A percentile compares a stretch with the other conserved stretches of the same genome.
phyloP scores from a whole-genome alignment of 2,329 filamentous ascomycete species.

The Hypomyces rosellus region DNA sequence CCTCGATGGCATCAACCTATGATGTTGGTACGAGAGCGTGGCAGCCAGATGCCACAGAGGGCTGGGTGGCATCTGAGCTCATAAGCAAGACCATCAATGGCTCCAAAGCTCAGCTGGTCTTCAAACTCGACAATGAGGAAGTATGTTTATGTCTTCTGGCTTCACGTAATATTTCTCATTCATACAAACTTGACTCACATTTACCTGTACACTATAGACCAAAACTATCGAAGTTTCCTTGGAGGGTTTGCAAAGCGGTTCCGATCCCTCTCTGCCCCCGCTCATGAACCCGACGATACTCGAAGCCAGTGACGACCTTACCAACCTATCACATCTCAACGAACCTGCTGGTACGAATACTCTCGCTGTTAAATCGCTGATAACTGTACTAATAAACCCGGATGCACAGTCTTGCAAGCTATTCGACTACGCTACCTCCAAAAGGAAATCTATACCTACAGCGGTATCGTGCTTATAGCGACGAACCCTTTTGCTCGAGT shows the following conservation, averaged over 20 bases:
- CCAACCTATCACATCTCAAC: constrained; percentile 95
- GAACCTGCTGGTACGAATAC: constrained; percentile 76
- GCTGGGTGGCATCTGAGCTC: constrained; percentile 96
- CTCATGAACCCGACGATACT: constrained; percentile 98
- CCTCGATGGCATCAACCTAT: constrained; percentile 81
- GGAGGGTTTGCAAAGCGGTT: constrained; percentile 63
- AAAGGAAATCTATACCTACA: constrained; percentile 99
- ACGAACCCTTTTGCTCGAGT: constrained; percentile 97
- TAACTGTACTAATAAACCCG: constrained; percentile 18
- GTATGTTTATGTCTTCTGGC: constrained; percentile 40
- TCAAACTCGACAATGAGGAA: constrained; percentile 89
- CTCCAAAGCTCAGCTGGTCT: constrained; percentile 80
- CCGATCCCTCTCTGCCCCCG: constrained; percentile 74
- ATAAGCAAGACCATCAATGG: constrained; percentile 77
- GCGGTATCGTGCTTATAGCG: constrained; percentile 95
- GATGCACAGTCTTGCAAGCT: constrained; percentile 74
- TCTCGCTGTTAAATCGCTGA: neutral
- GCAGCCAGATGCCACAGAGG: constrained; percentile 93
- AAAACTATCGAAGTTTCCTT: constrained; percentile 73
- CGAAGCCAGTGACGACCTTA: constrained; percentile 96
- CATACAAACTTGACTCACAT: too few relatives aligned
- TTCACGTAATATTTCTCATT: neutral
- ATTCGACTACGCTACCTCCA: constrained; percentile 95
- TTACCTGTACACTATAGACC: constrained; percentile 44
- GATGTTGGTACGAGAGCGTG: constrained; percentile 96